Percentiles rank a stretch among this genome's conserved stretches.
Evolutionary conservation across 2,329 filamentous ascomycete species (phyloP).

Genomic region (Atkinsonella hypoxylon): DNA sequence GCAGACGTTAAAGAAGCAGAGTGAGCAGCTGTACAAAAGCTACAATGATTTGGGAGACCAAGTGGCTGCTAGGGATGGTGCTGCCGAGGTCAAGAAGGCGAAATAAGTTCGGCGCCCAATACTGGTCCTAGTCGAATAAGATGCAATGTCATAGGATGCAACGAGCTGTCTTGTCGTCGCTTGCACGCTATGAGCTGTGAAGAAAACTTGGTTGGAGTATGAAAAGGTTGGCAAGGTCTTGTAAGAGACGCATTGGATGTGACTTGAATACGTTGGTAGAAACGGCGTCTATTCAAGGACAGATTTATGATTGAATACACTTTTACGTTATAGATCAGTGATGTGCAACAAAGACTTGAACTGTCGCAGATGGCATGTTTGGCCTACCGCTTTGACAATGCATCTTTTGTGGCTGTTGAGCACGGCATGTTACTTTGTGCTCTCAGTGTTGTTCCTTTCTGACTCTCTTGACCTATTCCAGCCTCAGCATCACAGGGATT

Average conservation of each 20-base stretch:
- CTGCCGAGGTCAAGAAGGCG: constrained; percentile 45
- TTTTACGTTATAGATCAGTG: background rate
- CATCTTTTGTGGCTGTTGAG: too few species aligned
- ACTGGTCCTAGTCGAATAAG: background rate
- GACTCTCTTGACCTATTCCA: too few species aligned
- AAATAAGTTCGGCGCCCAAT: constrained; percentile 7
- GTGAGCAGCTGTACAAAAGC: constrained; percentile 68
- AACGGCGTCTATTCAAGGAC: background rate
- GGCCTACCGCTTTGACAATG: too few species aligned
- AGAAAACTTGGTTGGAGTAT: background rate
- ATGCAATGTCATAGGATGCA: background rate
- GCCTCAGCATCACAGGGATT: too few species aligned
- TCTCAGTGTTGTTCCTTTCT: too few species aligned
- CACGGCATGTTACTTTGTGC: too few species aligned
- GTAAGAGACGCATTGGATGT: background rate
- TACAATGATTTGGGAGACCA: constrained; percentile 80
- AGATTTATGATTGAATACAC: background rate
- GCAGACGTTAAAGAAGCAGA: constrained; percentile 85
- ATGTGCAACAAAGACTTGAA: too few species aligned
- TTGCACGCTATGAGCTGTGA: background rate
- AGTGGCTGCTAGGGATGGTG: constrained; percentile 47
- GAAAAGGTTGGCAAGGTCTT: background rate
- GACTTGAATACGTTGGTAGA: background rate
- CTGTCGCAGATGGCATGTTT: too few species aligned
- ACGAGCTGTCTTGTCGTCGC: background rate